Conservation (phyloP, 257 asterid species). For the Przewalskia tangutica region DNA sequence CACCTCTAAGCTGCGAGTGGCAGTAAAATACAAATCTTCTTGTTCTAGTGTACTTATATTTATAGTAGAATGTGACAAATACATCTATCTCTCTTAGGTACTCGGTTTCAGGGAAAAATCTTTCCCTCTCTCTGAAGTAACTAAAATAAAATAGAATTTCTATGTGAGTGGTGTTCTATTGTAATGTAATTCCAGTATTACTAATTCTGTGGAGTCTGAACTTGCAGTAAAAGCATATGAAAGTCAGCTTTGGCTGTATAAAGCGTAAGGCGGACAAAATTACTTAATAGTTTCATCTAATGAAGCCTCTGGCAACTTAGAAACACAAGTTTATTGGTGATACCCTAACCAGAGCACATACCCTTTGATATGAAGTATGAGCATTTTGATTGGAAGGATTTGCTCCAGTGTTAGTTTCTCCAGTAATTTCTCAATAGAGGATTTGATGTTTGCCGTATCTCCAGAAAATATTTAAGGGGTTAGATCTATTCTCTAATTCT, state of each 20-base stretch:
- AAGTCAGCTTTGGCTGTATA: background rate
- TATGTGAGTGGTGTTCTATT: background rate
- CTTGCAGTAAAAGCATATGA: background rate
- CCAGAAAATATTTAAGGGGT: too few species aligned
- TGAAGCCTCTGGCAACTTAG: background rate
- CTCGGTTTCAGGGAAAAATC: background rate
- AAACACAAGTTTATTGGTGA: background rate
- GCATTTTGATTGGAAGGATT: too few species aligned
- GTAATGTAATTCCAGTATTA: background rate
- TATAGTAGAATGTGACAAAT: background rate
- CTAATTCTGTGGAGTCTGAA: background rate
- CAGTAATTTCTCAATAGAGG: too few species aligned
- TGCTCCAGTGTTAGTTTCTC: too few species aligned
- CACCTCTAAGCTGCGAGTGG: background rate
- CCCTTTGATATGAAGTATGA: too few species aligned
- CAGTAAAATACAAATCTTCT: background rate
- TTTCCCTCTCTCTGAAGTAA: background rate
- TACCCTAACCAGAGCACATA: too few species aligned
- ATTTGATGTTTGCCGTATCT: too few species aligned
- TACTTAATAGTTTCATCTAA: background rate
- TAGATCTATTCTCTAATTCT: too few species aligned
- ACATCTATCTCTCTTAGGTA: background rate
- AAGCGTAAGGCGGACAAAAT: background rate
- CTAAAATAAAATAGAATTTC: background rate
- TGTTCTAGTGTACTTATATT: background rate